A percentile compares a stretch with the other conserved stretches of the same genome.
These are phyloP conservation scores for Pseudoperonospora humuli DNA, from an alignment of 352 stramenopile species.

Conservation along the genomic window DNA sequence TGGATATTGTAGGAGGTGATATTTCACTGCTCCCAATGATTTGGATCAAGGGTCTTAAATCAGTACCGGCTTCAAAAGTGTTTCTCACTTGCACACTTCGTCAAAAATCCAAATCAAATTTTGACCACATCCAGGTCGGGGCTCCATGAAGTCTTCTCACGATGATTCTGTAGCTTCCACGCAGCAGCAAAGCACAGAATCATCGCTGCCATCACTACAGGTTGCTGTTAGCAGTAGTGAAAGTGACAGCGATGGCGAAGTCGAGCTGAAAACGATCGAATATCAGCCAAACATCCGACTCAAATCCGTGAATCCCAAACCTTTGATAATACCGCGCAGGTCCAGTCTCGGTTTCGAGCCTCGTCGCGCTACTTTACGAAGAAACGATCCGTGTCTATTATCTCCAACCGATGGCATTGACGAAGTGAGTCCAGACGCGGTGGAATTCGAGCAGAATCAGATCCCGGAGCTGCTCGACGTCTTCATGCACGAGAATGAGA, in stretches of 20 bases:
- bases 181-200: slow-evolving; percentile 5
- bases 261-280: not conserved
- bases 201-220: slow-evolving; percentile 10
- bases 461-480: slow-evolving; percentile 2
- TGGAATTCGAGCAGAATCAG: slow-evolving; percentile 11
- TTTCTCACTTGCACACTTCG: too few relatives aligned
- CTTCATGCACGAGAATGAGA: not conserved
- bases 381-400: slow-evolving; percentile 24
- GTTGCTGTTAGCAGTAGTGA: slow-evolving; percentile 11
- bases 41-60: too few relatives aligned
- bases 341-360: slow-evolving; percentile 14
- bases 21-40: too few relatives aligned
- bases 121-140: too few relatives aligned
- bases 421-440: slow-evolving; percentile 17
- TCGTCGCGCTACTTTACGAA: not conserved
- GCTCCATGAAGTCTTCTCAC: slow-evolving; percentile 5
- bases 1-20: too few relatives aligned
- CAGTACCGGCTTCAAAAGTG: too few relatives aligned
- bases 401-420: slow-evolving; percentile 14
- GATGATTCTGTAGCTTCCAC: not conserved
- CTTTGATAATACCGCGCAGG: slow-evolving; percentile 6
- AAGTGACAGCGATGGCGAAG: slow-evolving; percentile 8
- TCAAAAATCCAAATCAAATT: too few relatives aligned
- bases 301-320: too few relatives aligned
- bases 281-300: not conserved